phyloP scores from a whole-genome alignment of 2,329 filamentous ascomycete genomes.

The Neurospora sp. region DNA sequence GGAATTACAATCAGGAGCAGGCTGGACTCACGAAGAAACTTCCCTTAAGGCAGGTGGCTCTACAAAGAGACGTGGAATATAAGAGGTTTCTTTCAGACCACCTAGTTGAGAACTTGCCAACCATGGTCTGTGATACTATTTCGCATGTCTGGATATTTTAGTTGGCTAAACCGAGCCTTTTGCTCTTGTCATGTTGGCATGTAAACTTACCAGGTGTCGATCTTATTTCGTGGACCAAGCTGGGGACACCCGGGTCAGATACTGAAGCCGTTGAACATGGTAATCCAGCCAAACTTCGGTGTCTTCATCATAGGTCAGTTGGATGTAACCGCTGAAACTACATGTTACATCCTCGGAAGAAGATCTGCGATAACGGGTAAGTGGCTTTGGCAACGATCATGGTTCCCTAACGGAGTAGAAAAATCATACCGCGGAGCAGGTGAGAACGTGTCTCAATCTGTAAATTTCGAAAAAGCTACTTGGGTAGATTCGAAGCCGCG shows the following conservation, averaged over 20 bases:
- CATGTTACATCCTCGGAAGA: too few relatives aligned
- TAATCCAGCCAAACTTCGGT: too few relatives aligned
- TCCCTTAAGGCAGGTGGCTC: too few relatives aligned
- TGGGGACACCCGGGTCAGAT: neutral
- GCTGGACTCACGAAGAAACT: neutral
- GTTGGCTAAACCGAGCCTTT: neutral
- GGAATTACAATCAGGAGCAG: neutral
- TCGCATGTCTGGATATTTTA: neutral
- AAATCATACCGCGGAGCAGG: too few relatives aligned
- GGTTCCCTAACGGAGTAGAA: too few relatives aligned
- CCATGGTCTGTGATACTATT: neutral
- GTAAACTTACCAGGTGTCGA: neutral
- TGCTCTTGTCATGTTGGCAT: neutral
- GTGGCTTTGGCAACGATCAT: too few relatives aligned
- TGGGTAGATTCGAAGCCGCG: neutral
- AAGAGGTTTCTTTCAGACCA: neutral
- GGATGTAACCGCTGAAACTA: too few relatives aligned
- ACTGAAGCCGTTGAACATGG: too few relatives aligned
- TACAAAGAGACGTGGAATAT: too few relatives aligned
- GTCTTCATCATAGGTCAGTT: too few relatives aligned
- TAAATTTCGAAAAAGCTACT: neutral
- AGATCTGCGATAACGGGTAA: too few relatives aligned
- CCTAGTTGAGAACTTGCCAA: neutral
- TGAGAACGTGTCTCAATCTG: too few relatives aligned
- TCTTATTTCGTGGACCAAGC: neutral